phyloP scores from a whole-genome alignment of 345 rosid species.

The Alliaria petiolata region DNA sequence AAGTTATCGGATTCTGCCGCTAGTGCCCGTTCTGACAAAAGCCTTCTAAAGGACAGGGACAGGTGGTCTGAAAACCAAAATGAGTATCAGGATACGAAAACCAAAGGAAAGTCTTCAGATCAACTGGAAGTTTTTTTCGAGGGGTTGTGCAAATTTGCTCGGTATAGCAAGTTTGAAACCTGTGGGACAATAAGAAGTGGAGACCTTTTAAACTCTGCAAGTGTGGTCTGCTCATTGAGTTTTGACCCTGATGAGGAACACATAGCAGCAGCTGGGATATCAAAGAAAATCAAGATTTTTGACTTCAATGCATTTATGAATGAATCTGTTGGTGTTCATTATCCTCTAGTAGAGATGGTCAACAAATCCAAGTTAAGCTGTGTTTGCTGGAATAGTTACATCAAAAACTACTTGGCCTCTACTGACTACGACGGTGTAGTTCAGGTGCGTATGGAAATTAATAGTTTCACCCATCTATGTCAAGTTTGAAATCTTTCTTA shows the following conservation, averaged over 20 bases:
- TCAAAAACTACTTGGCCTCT: conserved; percentile 84
- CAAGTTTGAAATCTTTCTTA: conserved; percentile 1
- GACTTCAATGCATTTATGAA: conserved; percentile 64
- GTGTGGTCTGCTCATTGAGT: conserved; percentile 78
- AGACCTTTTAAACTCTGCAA: conserved; percentile 69
- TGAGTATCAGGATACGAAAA: conserved; percentile 31
- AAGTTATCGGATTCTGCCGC: conserved; percentile 35
- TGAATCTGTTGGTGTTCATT: conserved; percentile 71
- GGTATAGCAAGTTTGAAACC: conserved; percentile 67
- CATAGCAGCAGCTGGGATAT: conserved; percentile 91
- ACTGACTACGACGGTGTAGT: conserved; percentile 84
- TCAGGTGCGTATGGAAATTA: conserved; percentile 45
- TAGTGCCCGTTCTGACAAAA: conserved; percentile 37
- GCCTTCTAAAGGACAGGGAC: conserved; percentile 37
- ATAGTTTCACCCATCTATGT: neutral
- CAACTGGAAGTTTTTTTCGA: conserved; percentile 63
- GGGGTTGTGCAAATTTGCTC: conserved; percentile 75
- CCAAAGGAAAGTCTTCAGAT: conserved; percentile 40
- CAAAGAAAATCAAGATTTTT: conserved; percentile 79
- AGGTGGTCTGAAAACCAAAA: conserved; percentile 35
- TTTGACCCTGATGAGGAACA: conserved; percentile 75
- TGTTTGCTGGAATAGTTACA: conserved; percentile 88
- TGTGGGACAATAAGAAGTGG: conserved; percentile 68
- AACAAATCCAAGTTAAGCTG: conserved; percentile 81
- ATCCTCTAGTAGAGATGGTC: conserved; percentile 79